Evolutionary conservation across 148 eudicot species (phyloP).

Genomic region (Camellia japonica): DNA sequence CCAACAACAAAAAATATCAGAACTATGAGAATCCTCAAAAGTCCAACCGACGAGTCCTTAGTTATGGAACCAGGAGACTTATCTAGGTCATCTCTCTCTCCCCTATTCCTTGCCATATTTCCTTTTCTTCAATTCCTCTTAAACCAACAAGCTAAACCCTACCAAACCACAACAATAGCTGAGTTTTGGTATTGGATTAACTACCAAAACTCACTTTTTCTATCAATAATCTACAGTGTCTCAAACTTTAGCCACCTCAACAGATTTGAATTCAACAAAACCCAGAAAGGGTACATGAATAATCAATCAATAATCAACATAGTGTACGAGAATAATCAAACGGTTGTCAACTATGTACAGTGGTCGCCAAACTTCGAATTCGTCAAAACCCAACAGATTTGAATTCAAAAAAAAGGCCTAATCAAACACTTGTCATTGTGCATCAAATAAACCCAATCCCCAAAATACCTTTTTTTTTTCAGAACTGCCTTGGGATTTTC

Average conservation of each 20-base stretch:
- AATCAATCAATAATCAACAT: too few species aligned
- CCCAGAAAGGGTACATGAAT: background rate
- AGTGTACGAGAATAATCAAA: too few species aligned
- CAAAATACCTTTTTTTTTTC: constrained; percentile 2
- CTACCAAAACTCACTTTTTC: background rate
- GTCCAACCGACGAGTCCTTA: constrained; percentile 51
- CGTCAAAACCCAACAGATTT: background rate
- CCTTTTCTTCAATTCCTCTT: background rate
- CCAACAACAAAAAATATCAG: constrained; percentile 65
- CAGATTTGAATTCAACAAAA: background rate
- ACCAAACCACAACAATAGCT: background rate
- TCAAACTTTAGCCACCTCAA: background rate
- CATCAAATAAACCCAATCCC: constrained; percentile 2
- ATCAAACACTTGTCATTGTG: constrained; percentile 6
- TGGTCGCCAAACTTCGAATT: too few species aligned
- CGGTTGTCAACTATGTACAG: too few species aligned
- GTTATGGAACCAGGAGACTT: constrained; percentile 14
- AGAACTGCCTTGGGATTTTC: too few species aligned
- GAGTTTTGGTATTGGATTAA: background rate
- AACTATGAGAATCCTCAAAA: constrained; percentile 39
- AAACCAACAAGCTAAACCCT: background rate
- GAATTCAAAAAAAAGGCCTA: background rate
- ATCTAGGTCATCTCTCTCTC: constrained; percentile 39
- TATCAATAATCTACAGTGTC: background rate
- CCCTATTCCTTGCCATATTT: constrained; percentile 25